A percentile compares a stretch with the other conserved stretches of the same genome.
Conservation (phyloP, 805 yeast genomes). For the Barnettozyma siamensis region DNA sequence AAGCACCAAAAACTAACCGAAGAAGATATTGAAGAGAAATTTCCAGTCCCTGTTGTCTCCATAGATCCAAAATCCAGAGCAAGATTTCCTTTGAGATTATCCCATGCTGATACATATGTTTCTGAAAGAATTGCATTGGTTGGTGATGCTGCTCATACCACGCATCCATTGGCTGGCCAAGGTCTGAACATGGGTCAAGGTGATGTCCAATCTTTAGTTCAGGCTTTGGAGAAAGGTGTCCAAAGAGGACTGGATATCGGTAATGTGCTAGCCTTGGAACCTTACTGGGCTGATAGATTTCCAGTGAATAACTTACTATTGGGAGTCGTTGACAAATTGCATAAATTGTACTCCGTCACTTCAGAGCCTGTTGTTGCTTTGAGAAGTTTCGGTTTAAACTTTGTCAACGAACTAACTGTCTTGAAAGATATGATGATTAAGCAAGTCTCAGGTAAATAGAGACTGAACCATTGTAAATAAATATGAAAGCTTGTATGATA, state of each 20-base stretch:
- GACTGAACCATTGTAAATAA: slow-evolving; percentile 1
- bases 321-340: slow-evolving; percentile 88
- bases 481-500: neutral
- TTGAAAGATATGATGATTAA: slow-evolving; percentile 67
- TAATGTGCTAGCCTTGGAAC: slow-evolving; percentile 69
- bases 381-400: slow-evolving; percentile 70
- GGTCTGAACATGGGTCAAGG: slow-evolving; percentile 97
- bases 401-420: slow-evolving; percentile 56
- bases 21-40: slow-evolving; percentile 48
- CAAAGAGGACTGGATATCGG: slow-evolving; percentile 88
- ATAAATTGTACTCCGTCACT: slow-evolving; percentile 76
- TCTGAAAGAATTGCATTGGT: slow-evolving; percentile 84
- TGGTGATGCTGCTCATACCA: slow-evolving; percentile 97
- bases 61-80: slow-evolving; percentile 68
- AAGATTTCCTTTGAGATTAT: slow-evolving; percentile 78
- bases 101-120: slow-evolving; percentile 87
- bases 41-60: slow-evolving; percentile 60
- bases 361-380: slow-evolving; percentile 66
- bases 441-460: slow-evolving; percentile 39
- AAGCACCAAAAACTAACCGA: slow-evolving; percentile 31
- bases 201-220: slow-evolving; percentile 70
- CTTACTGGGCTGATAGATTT: slow-evolving; percentile 79
- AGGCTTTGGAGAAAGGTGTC: slow-evolving; percentile 63
- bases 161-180: slow-evolving; percentile 97
- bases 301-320: slow-evolving; percentile 72